phyloP scores from a whole-genome alignment of 768 basidiomycete species.

The Panaeolus papilionaceus region DNA sequence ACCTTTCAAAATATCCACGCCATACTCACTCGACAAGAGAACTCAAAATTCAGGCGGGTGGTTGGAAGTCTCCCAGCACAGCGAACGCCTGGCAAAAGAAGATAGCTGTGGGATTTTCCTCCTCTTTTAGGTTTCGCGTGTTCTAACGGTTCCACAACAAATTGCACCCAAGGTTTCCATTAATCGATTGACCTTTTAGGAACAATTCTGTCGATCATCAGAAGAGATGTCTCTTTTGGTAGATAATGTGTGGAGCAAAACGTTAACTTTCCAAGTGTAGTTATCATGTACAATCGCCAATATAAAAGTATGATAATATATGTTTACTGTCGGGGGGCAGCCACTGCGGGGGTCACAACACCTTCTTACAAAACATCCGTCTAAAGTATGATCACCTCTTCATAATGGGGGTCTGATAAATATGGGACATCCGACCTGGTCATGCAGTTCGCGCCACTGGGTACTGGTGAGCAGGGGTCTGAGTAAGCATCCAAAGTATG shows the following conservation, averaged over 20 bases:
- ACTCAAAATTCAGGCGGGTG: neutral
- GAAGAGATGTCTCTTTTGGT: constrained; percentile 30
- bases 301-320: too few relatives aligned
- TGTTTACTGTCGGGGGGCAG: neutral
- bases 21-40: neutral
- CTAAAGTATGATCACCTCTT: neutral
- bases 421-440: neutral
- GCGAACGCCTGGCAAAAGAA: neutral
- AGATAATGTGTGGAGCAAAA: neutral
- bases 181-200: constrained; percentile 9
- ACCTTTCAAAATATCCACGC: neutral
- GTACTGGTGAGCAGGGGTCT: constrained; percentile 1
- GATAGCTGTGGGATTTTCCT: neutral
- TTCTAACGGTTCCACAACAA: constrained; percentile 1
- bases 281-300: too few relatives aligned
- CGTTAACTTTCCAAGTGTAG: neutral
- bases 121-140: neutral
- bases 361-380: neutral
- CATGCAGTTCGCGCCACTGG: neutral
- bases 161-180: neutral
- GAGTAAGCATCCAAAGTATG: constrained; percentile 4
- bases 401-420: neutral
- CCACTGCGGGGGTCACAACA: neutral
- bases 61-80: neutral
- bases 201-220: constrained; percentile 21